Evolutionary conservation across 208 protist species (phyloP).

Genomic region (Leishmania tropica): DNA sequence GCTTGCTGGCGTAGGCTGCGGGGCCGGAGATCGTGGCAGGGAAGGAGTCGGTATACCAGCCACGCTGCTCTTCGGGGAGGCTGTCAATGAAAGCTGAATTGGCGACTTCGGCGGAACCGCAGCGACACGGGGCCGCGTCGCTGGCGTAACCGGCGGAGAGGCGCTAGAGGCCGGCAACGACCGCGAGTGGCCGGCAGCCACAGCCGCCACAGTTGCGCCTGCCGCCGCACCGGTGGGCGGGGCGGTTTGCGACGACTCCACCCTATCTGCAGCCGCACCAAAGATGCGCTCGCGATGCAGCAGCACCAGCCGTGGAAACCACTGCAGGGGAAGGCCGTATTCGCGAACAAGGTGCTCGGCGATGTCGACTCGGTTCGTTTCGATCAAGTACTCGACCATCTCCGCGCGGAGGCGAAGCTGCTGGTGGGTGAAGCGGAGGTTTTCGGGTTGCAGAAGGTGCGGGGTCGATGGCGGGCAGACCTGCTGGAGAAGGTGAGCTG

Average conservation of each 20-base stretch:
- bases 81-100: slow-evolving; percentile 15
- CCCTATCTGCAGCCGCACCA: background rate
- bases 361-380: slow-evolving; percentile 55
- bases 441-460: slow-evolving; percentile 50
- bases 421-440: slow-evolving; percentile 46
- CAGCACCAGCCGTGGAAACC: slow-evolving; percentile 68
- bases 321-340: slow-evolving; percentile 73
- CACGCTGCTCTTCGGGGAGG: background rate
- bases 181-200: background rate
- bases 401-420: slow-evolving; percentile 70
- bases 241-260: background rate
- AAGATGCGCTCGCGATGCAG: slow-evolving; percentile 23
- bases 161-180: slow-evolving; percentile 10
- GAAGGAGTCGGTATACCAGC: background rate
- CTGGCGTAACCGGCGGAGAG: slow-evolving; percentile 24
- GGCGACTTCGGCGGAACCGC: slow-evolving; percentile 24
- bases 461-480: slow-evolving; percentile 66
- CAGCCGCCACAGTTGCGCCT: background rate
- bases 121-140: slow-evolving; percentile 10
- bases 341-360: slow-evolving; percentile 57
- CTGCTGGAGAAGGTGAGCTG: slow-evolving; percentile 31
- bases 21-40: background rate
- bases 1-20: background rate
- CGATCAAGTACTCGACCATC: slow-evolving; percentile 82
- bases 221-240: background rate